Evolutionary conservation across 305 asterid species (phyloP), one percentile per base, ranked within the genome.

Genomic region (Fraxinus angustifolia): DNA sequence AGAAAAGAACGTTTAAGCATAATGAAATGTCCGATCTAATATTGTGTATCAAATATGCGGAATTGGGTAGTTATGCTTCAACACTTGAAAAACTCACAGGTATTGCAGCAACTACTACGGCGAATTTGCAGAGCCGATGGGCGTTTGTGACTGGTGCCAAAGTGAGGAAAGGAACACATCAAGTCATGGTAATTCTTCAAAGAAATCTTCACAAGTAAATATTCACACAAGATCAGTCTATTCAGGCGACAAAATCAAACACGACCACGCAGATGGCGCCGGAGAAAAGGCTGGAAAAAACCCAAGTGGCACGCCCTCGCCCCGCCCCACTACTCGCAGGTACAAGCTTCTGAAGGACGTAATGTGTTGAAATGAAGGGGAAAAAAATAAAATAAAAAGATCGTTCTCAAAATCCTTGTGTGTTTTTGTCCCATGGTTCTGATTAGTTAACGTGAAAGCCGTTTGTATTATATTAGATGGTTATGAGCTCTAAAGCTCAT

Each of bases 261-360:
- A 83, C 60, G 89, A 82, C 81, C 87, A 88, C 36, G 90, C 87
- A 6, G 89, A 88, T 48, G 88, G 86, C 23, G 80, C 81, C 74
- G 76, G 85, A 19, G 87, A 77, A 42, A 86, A 87, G 88, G 79
- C 90, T 76, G 91, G 85, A 12, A 94, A 90, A 80, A 78, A 87
- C 83, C 89, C 82, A 0, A 78, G 82, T n/a, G 87, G 89, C 2
- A 80, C 88, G 19, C 90, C 97, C 0, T 94, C 97, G 4, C 98
- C 98, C 0, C 95, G 95, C 68, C 84, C 96, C 60, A 10, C 93
- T 78, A 80, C 97, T 31, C 91, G 97, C 78, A 88, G 97, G 93
- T 94, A 94, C 91, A 94, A 92, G 95, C 97, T 94, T 86, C 98
- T 94, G 85, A 94, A 94, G 93, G 98, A 94, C 88, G 98, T 94